Evolutionary conservation across 371 early-diverging fungal species (phyloP).

Genomic region (Conidiobolus incongruus): DNA sequence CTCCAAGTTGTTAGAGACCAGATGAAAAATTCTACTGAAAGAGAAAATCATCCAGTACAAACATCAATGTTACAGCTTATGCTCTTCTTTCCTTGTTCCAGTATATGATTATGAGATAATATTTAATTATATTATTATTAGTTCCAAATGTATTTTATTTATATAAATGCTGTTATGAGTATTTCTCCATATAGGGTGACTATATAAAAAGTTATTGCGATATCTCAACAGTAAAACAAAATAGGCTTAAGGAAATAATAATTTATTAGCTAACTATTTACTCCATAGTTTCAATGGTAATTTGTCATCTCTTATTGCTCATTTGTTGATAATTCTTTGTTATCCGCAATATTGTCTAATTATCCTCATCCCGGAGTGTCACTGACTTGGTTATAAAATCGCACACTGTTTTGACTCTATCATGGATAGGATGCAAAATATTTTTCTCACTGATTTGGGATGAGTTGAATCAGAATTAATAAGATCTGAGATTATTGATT

Average conservation of each 20-base stretch:
- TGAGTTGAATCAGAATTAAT: too few relatives aligned
- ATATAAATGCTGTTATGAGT: slow-evolving; percentile 69
- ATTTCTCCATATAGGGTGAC: slow-evolving; percentile 59
- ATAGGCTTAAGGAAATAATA: background rate
- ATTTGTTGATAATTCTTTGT: background rate
- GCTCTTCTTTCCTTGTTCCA: slow-evolving; percentile 75
- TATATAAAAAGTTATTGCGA: slow-evolving; percentile 60
- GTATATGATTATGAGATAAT: slow-evolving; percentile 13
- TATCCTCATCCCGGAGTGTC: too few relatives aligned
- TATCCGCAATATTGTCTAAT: too few relatives aligned
- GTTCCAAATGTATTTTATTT: slow-evolving; percentile 10
- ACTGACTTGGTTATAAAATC: too few relatives aligned
- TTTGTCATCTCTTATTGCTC: slow-evolving; percentile 2
- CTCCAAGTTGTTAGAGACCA: slow-evolving; percentile 23
- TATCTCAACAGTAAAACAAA: slow-evolving; percentile 53
- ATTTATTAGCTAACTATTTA: background rate
- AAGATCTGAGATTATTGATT: too few relatives aligned
- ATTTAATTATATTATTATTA: background rate
- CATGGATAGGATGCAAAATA: too few relatives aligned
- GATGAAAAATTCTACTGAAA: slow-evolving; percentile 42
- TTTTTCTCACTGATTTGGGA: too few relatives aligned
- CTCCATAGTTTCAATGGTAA: background rate
- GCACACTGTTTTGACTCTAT: too few relatives aligned
- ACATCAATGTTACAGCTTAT: slow-evolving; percentile 75
- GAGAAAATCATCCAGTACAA: slow-evolving; percentile 45